Evolutionary conservation across 2,329 filamentous ascomycete genomes (phyloP), one percentile per base, ranked within the genome.

Genomic region (Ceratocystis harringtonii): DNA sequence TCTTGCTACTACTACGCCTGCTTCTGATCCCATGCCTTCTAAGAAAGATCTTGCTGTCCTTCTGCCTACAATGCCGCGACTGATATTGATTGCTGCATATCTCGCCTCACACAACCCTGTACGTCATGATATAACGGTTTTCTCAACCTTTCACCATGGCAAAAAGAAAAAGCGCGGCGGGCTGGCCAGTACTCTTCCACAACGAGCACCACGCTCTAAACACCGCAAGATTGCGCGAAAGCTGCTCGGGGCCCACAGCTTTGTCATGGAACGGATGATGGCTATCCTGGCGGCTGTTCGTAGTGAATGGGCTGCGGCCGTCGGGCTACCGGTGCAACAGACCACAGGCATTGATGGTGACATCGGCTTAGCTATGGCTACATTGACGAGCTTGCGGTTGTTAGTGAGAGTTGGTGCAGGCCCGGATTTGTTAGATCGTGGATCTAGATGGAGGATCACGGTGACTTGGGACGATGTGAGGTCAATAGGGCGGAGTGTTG

Each of bases 101-200:
- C 82, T 94, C 2, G 87, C 89, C 63, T 90, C 88, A 1, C 89
- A 90, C 78, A 94, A 92, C 73, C 83, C 87, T 15, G 77, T 87
- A 1, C 81, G 84, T n/a, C 84, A 88, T 71, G 89, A 94, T 73
- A 77, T 84, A 3, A 79, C 84, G 1, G 84, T 90, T 71, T 94
- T 94, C 77, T 90, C 88, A 70, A 90, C 88, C 12, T 81, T 83
- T 71, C 81, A 85, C 66, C 74, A 84, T 73, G 78, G 79, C 70
- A 73, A 77, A 61, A 75, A 78, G 68, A 77, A 80, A 63, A 75
- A 79, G 1, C 76, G 80, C 15, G 80, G 81, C 62, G 81, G 81
- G 28, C 75, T 76, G 12, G 74, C 76, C 2, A 73, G 75, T 1
- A 70, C 72, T 1, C 67, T 69, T 12, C 70, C 68, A 19, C 60